These are phyloP conservation scores for Wickerhamomyces rabaulensis DNA, from an alignment of 805 yeast genomes.

Conservation along the genomic window DNA sequence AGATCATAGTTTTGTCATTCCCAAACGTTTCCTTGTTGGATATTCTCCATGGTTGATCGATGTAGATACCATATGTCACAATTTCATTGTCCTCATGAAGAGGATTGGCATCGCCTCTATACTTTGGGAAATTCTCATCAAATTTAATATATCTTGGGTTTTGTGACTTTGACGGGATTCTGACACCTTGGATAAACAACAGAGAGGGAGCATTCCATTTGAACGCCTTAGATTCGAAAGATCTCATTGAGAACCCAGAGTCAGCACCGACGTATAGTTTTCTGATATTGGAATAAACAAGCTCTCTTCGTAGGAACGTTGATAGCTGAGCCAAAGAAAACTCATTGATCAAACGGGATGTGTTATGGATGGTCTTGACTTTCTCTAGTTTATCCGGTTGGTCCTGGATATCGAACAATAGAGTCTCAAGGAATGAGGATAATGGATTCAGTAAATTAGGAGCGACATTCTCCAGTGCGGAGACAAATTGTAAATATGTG, in stretches of 20 bases:
- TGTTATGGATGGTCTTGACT: slow-evolving; percentile 8
- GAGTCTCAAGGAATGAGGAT: slow-evolving; percentile 37
- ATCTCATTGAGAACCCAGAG: slow-evolving; percentile 82
- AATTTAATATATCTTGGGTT: slow-evolving; percentile 49
- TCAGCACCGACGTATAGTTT: slow-evolving; percentile 69
- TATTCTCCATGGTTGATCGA: slow-evolving; percentile 71
- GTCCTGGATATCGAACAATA: slow-evolving; percentile 26
- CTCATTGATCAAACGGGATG: slow-evolving; percentile 35
- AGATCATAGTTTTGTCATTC: slow-evolving; percentile 46
- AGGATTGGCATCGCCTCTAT: slow-evolving; percentile 24
- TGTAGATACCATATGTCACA: slow-evolving; percentile 58
- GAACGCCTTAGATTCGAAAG: slow-evolving; percentile 76
- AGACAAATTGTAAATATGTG: slow-evolving; percentile 29
- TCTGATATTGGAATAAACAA: slow-evolving; percentile 43
- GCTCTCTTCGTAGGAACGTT: slow-evolving; percentile 31
- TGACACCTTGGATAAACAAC: slow-evolving; percentile 56
- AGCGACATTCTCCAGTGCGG: slow-evolving; percentile 27
- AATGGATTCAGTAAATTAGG: slow-evolving; percentile 44
- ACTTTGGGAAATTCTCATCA: slow-evolving; percentile 40
- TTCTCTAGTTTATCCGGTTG: slow-evolving; percentile 1
- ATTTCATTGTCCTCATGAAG: slow-evolving; percentile 30
- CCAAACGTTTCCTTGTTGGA: slow-evolving; percentile 75
- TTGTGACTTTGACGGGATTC: slow-evolving; percentile 22
- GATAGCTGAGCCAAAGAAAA: slow-evolving; percentile 37
- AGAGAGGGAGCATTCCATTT: slow-evolving; percentile 90